Base-by-base conservation (phyloP, 2,329 filamentous ascomycete genomes). In the Plectosphaerella cucumerina region DNA sequence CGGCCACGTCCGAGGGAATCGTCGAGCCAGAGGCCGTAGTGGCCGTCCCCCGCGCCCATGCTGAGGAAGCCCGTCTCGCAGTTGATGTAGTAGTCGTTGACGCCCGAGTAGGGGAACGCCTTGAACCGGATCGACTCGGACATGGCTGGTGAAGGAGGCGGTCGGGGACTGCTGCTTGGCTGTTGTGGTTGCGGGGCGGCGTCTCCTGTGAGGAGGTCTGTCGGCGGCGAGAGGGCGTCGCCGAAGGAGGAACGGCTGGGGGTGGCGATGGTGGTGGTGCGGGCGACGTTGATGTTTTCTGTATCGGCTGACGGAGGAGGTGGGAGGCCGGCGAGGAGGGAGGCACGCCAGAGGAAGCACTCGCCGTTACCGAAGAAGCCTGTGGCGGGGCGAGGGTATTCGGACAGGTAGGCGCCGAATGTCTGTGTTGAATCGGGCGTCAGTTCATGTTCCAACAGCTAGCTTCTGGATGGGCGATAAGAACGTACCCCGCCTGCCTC, bases 321-420 rank as follows among this genome's bases (percentile, higher is more conserved):
- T 3, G 77, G 71, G 1, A 80, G 66, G 35, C 75, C 81, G 8
- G 80, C 75, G 23, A 85, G 64, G 14, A 76, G 75, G 2, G 82
- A 85, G 31, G 82, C 80, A 17, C 84, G 69, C 65, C 82, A 86
- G 54, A 86, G 80, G 46, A 87, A 99, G 70, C 93, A 97, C 70
- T 99, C 94, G 61, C 94, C 94, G 12, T 90, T 97, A 62, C 94
- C 94, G 68, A 89, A 99, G 75, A 96, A 99, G 56, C 92, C 88
- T 3, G 90, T 72, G 1, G 84, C 76, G 0, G 90, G 89, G 59
- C 87, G 89, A 11, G 93, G 92, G 47, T 88, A 78, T 66, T 99
- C 93, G 48, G 90, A 95, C 49, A 97, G 82, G 68, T 97, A 97
- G 49, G 92, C 92, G 63, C 94, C 94, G 66, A 99, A 99, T 41